Percentiles rank a stretch among this genome's conserved stretches.
phyloP scores from a whole-genome alignment of 495 filamentous ascomycete species.

The Glonium stellatum region DNA sequence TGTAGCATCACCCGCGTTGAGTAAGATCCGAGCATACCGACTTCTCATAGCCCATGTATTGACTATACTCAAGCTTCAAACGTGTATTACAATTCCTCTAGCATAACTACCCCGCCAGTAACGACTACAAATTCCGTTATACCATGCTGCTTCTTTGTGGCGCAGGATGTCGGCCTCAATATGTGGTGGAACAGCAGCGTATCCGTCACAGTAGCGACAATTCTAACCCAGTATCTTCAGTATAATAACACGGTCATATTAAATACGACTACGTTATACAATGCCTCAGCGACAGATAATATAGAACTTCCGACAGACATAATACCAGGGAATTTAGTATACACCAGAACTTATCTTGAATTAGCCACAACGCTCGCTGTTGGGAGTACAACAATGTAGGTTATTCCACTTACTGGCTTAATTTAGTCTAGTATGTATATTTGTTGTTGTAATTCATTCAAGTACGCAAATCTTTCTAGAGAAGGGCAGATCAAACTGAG shows the following conservation, averaged over 20 bases:
- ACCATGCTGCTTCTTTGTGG: neutral
- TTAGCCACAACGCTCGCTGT: neutral
- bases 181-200: conserved; percentile 9
- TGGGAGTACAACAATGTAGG: neutral
- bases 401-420: neutral
- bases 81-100: neutral
- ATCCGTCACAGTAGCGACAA: conserved; percentile 1
- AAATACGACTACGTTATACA: conserved; percentile 5
- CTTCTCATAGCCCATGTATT: neutral
- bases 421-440: neutral
- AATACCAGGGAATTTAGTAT: neutral
- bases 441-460: neutral
- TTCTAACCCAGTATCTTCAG: conserved; percentile 6
- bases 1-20: no score
- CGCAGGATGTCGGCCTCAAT: conserved; percentile 5
- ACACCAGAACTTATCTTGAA: neutral
- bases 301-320: neutral
- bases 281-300: neutral
- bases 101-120: neutral
- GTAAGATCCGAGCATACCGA: no score
- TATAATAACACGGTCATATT: conserved; percentile 7
- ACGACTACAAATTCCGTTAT: neutral
- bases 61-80: neutral
- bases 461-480: neutral
- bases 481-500: neutral